Percentiles rank a stretch among this genome's conserved stretches.
Evolutionary conservation across 768 basidiomycete species (phyloP).

Genomic region (Podaxis carcinomalis): DNA sequence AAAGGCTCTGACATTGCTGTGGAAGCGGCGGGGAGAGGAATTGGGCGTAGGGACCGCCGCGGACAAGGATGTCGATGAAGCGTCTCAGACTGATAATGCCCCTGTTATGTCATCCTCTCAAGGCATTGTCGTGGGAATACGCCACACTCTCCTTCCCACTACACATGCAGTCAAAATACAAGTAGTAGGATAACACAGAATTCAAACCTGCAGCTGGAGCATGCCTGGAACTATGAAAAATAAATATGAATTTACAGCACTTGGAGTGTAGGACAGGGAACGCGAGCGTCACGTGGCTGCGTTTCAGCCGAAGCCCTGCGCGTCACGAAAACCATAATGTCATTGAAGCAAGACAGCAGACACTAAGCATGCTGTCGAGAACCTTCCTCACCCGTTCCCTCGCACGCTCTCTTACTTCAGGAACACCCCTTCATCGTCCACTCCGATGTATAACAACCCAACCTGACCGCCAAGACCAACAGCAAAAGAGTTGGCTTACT

Average conservation of each 20-base stretch:
- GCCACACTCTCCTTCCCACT: not conserved
- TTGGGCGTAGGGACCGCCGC: not conserved
- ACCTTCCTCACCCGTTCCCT: not conserved
- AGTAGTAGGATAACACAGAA: too few species aligned
- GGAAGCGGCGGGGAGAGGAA: not conserved
- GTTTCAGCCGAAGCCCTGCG: not conserved
- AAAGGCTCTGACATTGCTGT: constrained; percentile 60
- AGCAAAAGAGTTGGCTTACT: constrained; percentile 50
- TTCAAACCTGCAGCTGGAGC: too few species aligned
- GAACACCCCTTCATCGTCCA: not conserved
- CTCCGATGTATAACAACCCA: constrained; percentile 4
- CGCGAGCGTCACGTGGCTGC: not conserved
- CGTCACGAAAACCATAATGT: not conserved
- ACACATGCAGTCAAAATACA: too few species aligned
- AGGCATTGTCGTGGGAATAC: not conserved
- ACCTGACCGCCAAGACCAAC: not conserved
- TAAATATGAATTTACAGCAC: too few species aligned
- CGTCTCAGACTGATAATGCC: constrained; percentile 5
- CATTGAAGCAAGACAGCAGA: not conserved
- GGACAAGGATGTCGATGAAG: not conserved
- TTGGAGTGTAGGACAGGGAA: not conserved
- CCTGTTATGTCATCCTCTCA: constrained; percentile 10
- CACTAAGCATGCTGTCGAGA: constrained; percentile 2
- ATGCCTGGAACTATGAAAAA: too few species aligned
- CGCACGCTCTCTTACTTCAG: not conserved